A percentile compares a stretch with the other conserved stretches of the same genome.
Evolutionary conservation across 139 green algal genomes (phyloP).

Genomic region (Pseudopediastrum boryanum): DNA sequence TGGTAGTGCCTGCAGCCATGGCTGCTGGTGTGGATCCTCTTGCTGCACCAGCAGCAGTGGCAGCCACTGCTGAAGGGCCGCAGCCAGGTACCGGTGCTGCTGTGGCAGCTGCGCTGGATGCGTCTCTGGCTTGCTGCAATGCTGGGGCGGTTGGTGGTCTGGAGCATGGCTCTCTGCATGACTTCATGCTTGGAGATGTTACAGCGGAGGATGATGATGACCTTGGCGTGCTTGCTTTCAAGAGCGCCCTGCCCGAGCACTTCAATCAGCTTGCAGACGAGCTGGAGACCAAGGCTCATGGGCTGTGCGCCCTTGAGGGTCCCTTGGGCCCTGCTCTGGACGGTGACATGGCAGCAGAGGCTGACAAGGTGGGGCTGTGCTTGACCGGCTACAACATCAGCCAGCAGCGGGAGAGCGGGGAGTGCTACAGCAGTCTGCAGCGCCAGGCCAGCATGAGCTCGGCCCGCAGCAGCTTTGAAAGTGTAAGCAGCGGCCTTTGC

Average conservation of each 20-base stretch:
- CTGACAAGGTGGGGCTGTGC: background rate
- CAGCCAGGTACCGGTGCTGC: slow-evolving; percentile 1
- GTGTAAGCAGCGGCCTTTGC: no score
- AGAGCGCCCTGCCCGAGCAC: background rate
- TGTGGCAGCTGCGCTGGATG: slow-evolving; percentile 15
- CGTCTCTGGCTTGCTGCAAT: background rate
- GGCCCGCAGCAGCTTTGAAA: no score
- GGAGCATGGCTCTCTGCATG: slow-evolving; percentile 3
- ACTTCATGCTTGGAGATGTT: slow-evolving; percentile 36
- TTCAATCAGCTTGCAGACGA: slow-evolving; percentile 14
- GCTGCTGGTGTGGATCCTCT: background rate
- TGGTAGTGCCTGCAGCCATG: background rate
- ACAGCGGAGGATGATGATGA: slow-evolving; percentile 29
- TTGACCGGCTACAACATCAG: no score
- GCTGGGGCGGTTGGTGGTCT: background rate
- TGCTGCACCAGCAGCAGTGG: slow-evolving; percentile 17
- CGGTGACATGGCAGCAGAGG: background rate
- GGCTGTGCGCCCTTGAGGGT: slow-evolving; percentile 25
- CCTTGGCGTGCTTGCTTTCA: background rate
- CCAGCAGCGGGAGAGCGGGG: background rate
- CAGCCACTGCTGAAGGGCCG: background rate
- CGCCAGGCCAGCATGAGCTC: no score
- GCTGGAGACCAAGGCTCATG: background rate
- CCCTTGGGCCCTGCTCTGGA: slow-evolving; percentile 1
- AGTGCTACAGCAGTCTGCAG: background rate